Percentiles rank a stretch among this genome's conserved stretches.
Conservation (phyloP, 805 yeast genomes). For the Debaryomyces prosopidis region DNA sequence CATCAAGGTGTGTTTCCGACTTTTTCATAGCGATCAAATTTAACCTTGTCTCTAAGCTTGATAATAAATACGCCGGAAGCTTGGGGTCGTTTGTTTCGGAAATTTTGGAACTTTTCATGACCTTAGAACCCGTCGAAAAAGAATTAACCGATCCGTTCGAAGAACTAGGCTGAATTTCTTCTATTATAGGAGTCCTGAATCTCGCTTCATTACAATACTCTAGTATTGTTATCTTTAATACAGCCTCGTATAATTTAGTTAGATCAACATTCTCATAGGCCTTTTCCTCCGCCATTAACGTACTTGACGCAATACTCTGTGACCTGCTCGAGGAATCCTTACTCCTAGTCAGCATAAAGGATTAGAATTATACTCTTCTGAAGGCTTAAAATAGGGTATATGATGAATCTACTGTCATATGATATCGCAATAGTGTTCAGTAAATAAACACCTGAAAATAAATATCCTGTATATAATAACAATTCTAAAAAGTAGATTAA, state of each 20-base stretch:
- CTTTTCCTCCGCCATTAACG: slow-evolving; percentile 17
- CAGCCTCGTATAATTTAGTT: slow-evolving; percentile 46
- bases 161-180: not conserved
- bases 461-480: not conserved
- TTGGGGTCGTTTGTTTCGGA: slow-evolving; percentile 28
- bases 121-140: slow-evolving; percentile 8
- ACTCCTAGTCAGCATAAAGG: slow-evolving; percentile 9
- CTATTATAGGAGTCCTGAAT: slow-evolving; percentile 39
- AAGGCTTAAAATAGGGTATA: too few species aligned
- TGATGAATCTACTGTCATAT: too few species aligned
- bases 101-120: slow-evolving; percentile 21
- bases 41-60: slow-evolving; percentile 41
- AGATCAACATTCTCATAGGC: slow-evolving; percentile 19
- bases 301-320: slow-evolving; percentile 26
- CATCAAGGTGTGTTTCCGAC: slow-evolving; percentile 36
- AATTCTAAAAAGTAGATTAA: too few species aligned
- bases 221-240: slow-evolving; percentile 55
- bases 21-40: slow-evolving; percentile 48
- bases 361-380: not conserved
- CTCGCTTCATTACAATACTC: slow-evolving; percentile 67
- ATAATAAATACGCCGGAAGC: slow-evolving; percentile 38
- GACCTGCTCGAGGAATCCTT: slow-evolving; percentile 13
- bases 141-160: not conserved
- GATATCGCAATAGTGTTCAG: not conserved
- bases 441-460: not conserved